A percentile compares a stretch with the other conserved stretches of the same genome.
Conservation (phyloP, 768 basidiomycete species). For the Leucocoprinus sp. region DNA sequence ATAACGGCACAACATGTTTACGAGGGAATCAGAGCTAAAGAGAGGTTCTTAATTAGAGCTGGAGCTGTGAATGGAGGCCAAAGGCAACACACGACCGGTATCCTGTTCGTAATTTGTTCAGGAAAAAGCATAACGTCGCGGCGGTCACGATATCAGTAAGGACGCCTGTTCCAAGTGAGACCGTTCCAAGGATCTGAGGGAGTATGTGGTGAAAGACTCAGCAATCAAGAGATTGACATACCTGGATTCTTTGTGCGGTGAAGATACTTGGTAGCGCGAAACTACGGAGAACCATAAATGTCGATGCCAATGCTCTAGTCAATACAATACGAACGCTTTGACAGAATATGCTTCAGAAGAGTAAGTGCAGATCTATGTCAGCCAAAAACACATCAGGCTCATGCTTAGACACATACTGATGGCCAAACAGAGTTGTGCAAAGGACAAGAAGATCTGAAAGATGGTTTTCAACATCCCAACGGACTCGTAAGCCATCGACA, state of each 20-base stretch:
- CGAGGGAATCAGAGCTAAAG: conserved; percentile 48
- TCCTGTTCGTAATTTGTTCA: conserved; percentile 50
- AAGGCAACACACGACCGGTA: conserved; percentile 32
- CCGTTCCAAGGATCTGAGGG: conserved; percentile 37
- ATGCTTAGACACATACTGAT: conserved; percentile 20
- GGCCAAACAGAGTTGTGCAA: conserved; percentile 35
- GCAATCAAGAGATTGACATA: conserved; percentile 17
- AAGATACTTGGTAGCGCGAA: conserved; percentile 35
- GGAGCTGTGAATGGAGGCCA: neutral
- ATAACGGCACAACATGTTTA: conserved; percentile 48
- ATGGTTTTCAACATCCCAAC: neutral
- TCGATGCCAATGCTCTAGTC: neutral
- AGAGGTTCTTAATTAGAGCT: neutral
- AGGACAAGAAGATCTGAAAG: conserved; percentile 35
- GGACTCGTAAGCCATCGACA: conserved; percentile 17
- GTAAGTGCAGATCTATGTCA: neutral
- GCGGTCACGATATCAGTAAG: conserved; percentile 55
- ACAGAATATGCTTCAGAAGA: neutral
- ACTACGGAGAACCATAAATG: conserved; percentile 14
- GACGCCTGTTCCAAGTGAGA: conserved; percentile 46
- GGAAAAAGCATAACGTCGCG: conserved; percentile 47
- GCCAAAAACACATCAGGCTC: neutral
- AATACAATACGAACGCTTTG: conserved; percentile 6
- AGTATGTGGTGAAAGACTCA: neutral
- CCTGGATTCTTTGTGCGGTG: conserved; percentile 37